These are phyloP conservation scores for Salvia sclarea DNA, from an alignment of 305 asterid species.

Conservation along the genomic window DNA sequence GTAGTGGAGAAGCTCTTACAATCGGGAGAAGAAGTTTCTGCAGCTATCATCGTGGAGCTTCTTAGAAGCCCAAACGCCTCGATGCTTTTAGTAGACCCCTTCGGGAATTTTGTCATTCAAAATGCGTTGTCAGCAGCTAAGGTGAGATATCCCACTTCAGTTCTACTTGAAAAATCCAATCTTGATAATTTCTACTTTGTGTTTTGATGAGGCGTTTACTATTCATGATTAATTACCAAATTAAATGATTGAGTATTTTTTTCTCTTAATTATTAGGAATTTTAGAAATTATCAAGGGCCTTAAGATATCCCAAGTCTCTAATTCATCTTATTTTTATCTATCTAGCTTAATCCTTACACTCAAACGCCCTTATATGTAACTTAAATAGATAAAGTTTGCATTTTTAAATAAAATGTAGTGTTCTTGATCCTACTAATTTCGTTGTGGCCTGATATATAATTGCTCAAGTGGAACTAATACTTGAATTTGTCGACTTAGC, in stretches of 20 bases:
- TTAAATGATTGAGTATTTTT: no score
- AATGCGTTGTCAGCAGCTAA: constrained; percentile 49
- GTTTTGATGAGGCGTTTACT: background rate
- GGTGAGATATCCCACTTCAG: constrained; percentile 37
- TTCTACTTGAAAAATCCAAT: background rate
- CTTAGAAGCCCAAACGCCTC: constrained; percentile 41
- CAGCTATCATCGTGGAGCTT: constrained; percentile 47
- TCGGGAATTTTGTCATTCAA: constrained; percentile 71
- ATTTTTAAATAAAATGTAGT: background rate
- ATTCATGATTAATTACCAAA: no score
- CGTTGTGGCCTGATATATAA: background rate
- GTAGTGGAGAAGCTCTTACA: constrained; percentile 61
- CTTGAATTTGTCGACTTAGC: background rate
- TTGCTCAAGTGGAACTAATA: background rate
- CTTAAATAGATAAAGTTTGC: background rate
- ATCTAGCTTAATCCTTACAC: no score
- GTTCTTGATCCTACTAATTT: background rate
- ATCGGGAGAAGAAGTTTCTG: constrained; percentile 34
- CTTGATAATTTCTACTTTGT: background rate
- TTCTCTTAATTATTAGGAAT: no score
- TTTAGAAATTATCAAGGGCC: no score
- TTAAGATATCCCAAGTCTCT: no score
- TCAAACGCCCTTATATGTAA: background rate
- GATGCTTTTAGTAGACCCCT: constrained; percentile 59
- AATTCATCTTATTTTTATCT: no score